Base-by-base conservation (phyloP, 176 grass and related monocot species). In the Carex scoparia region DNA sequence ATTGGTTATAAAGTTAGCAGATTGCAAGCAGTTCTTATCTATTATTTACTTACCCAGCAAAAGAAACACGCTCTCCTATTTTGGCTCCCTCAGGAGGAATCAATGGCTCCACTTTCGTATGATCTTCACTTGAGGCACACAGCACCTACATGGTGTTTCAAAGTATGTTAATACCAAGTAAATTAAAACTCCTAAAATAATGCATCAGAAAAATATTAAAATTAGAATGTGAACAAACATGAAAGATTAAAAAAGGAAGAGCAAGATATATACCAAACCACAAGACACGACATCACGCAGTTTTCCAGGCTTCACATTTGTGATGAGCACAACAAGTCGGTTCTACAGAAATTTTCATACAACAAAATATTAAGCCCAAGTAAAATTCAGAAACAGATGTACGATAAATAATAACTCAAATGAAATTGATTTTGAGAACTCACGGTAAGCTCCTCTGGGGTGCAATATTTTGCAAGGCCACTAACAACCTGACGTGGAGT, bases 261-360 rank as follows among this genome's bases (percentile, higher is more conserved):
- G 57, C 69, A 14, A 60, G 44, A 87, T 71, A 61, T 51, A 44
- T 95, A 99, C 96, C 91, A 99, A 88, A 87, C 96, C 96, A 89
- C 92, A 77, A 89, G 96, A 99, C 96, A 91, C 88, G 35, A 95
- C 84, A 81, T 99, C 96, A 6, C 93, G 90, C 78, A 99, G 54
- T 77, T 99, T 99, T 87, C 96, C 96, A 70, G 96, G 96, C 79
- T 99, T 95, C 87, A 99, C 96, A 88, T 99, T 99, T 3, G 96
- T 99, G 84, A 99, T 95, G 59, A 99, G 91, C 46, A 94, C 91
- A 23, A 99, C 91, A 18, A 59, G 88, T 7, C 90, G 96, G 81
- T 99, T 99, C 96, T 99, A 77, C 74, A 85, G 8, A 78, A 10
- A 78, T 56, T 78, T 35, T 6, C 74, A 78, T 57, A 56, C 49